Percentiles rank a stretch among this genome's conserved stretches.
phyloP scores from a whole-genome alignment of 257 asterid genomes.

The Jasminum sambac region DNA sequence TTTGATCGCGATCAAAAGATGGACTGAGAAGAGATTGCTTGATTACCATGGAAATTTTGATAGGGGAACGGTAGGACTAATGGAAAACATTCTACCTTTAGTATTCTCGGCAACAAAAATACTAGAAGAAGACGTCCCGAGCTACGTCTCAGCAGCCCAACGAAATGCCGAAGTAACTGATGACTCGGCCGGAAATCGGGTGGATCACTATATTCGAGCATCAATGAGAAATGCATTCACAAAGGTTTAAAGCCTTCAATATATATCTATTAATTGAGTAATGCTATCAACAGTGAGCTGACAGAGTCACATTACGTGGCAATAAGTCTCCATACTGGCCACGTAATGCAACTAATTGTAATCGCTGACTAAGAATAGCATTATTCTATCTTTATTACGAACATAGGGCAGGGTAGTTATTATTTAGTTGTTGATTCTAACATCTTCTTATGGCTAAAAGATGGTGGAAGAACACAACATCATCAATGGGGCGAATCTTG shows the following conservation, averaged over 20 bases:
- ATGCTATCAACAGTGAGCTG: no score
- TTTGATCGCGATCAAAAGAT: slow-evolving; percentile 44
- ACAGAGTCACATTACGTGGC: no score
- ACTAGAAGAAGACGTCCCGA: slow-evolving; percentile 58
- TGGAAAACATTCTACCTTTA: slow-evolving; percentile 65
- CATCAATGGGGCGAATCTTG: slow-evolving; percentile 30
- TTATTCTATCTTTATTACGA: not conserved
- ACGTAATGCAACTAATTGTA: no score
- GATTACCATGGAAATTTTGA: slow-evolving; percentile 58
- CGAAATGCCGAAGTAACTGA: slow-evolving; percentile 31
- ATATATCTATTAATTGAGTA: not conserved
- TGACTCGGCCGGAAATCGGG: slow-evolving; percentile 36
- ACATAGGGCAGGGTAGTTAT: not conserved
- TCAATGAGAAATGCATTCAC: slow-evolving; percentile 51
- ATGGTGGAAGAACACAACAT: slow-evolving; percentile 51
- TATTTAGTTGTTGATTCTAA: slow-evolving; percentile 5
- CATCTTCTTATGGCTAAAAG: slow-evolving; percentile 29
- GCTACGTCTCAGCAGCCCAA: slow-evolving; percentile 22
- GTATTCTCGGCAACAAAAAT: slow-evolving; percentile 50
- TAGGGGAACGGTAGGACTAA: slow-evolving; percentile 40
- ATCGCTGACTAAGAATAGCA: no score
- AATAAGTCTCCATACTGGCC: no score
- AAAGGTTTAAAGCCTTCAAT: slow-evolving; percentile 32
- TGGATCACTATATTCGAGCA: slow-evolving; percentile 51
- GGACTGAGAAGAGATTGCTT: slow-evolving; percentile 63